phyloP scores from a whole-genome alignment of 2,329 filamentous ascomycete species.

The Elsinoe australis region DNA sequence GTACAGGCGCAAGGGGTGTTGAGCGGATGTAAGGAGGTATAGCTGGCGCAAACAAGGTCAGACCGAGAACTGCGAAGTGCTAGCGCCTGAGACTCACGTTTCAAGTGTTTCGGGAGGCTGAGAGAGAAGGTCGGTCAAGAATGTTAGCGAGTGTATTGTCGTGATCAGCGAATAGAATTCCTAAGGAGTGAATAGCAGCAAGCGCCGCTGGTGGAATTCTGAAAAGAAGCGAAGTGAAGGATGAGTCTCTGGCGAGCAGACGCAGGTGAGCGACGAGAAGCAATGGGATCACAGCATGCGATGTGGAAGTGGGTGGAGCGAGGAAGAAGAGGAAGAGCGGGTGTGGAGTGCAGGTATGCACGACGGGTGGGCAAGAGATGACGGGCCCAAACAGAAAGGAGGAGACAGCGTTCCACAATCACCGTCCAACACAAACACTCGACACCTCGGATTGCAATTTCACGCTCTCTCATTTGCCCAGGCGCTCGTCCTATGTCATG shows the following conservation, averaged over 20 bases:
- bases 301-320: conserved; percentile 8
- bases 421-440: conserved; percentile 13
- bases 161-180: neutral
- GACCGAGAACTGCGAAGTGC: no score
- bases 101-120: neutral
- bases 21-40: neutral
- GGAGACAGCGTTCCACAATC: conserved; percentile 12
- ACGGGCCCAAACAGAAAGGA: conserved; percentile 2
- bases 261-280: conserved; percentile 15
- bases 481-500: conserved; percentile 3
- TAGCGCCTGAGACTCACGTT: no score
- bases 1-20: conserved; percentile 1
- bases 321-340: conserved; percentile 10
- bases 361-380: conserved; percentile 12
- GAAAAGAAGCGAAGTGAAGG: conserved; percentile 6
- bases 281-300: conserved; percentile 10
- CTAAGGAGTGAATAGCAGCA: conserved; percentile 18
- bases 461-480: conserved; percentile 9
- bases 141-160: conserved; percentile 4
- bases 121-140: neutral
- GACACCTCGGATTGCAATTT: conserved; percentile 1
- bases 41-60: no score
- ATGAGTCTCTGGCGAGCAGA: conserved; percentile 8
- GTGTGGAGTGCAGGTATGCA: conserved; percentile 7
- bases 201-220: conserved; percentile 15